Conservation (phyloP, 257 asterid species). For the Leptodermis oblonga region DNA sequence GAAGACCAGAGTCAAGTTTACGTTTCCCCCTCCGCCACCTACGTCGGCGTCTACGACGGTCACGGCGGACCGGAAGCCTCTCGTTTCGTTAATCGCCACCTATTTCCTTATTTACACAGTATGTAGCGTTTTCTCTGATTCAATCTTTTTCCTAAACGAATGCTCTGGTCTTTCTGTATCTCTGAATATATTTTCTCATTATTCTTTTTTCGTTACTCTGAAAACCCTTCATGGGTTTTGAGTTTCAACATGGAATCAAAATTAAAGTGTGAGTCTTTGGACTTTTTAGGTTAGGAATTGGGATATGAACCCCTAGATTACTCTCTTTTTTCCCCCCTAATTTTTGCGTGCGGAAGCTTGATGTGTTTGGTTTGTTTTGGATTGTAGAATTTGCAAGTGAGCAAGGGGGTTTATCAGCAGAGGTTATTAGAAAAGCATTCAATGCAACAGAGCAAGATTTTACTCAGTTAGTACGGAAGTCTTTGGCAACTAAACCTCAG, state of each 20-base stretch:
- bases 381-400: slow-evolving; percentile 72
- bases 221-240: neutral
- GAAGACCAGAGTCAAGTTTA: slow-evolving; percentile 97
- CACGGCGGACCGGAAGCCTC: slow-evolving; percentile 99
- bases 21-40: slow-evolving; percentile 86
- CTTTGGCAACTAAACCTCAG: slow-evolving; percentile 60
- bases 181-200: neutral
- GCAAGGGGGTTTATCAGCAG: slow-evolving; percentile 81
- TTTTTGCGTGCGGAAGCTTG: neutral
- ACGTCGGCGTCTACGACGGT: slow-evolving; percentile 91
- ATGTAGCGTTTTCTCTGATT: neutral
- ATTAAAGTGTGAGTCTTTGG: neutral
- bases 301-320: neutral
- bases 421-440: slow-evolving; percentile 81
- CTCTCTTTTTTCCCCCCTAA: too few relatives aligned
- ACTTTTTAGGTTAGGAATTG: neutral
- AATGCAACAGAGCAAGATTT: slow-evolving; percentile 90
- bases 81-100: slow-evolving; percentile 74
- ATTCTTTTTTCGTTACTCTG: neutral
- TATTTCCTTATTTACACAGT: slow-evolving; percentile 79
- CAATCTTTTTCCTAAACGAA: neutral
- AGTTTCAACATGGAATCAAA: neutral
- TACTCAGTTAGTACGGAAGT: slow-evolving; percentile 62
- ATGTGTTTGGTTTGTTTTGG: neutral
- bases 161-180: neutral